Conservation (phyloP, 2,329 filamentous ascomycete species). For the Scedosporium minutisporum region DNA sequence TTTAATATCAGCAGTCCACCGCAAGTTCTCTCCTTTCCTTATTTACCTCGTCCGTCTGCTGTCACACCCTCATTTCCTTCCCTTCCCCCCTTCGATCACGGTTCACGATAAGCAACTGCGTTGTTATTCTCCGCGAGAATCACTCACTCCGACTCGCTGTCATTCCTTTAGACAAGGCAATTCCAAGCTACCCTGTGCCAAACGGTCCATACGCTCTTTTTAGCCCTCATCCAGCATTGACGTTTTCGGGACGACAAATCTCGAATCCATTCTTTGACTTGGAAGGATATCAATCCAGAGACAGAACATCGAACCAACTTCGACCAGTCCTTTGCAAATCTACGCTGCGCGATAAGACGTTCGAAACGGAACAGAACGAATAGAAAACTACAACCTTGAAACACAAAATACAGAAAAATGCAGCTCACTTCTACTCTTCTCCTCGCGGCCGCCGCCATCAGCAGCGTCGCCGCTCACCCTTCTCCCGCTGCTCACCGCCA, state of each 20-base stretch:
- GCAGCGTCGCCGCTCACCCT: slow-evolving; percentile 30
- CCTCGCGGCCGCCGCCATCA: slow-evolving; percentile 27
- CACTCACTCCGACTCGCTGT: slow-evolving; percentile 1
- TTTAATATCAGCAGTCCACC: neutral
- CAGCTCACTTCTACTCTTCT: slow-evolving; percentile 29
- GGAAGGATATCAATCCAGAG: no score
- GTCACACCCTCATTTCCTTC: neutral
- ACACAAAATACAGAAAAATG: slow-evolving; percentile 21
- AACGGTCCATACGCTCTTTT: neutral
- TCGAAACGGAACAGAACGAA: neutral
- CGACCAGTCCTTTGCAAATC: no score
- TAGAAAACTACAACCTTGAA: neutral
- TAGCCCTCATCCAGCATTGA: neutral
- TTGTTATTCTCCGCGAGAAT: neutral
- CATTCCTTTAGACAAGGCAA: slow-evolving; percentile 5
- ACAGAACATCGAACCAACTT: no score
- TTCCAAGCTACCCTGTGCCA: neutral
- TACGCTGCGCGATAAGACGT: no score
- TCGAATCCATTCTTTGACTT: neutral
- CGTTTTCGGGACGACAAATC: no score
- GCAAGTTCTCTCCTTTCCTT: slow-evolving; percentile 1
- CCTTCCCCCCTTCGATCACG: neutral
- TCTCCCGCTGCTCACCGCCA: slow-evolving; percentile 27
- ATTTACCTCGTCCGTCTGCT: slow-evolving; percentile 3
- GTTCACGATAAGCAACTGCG: neutral